These are phyloP conservation scores for Fraxinus greggii DNA, from an alignment of 305 asterid species.

Conservation along the genomic window DNA sequence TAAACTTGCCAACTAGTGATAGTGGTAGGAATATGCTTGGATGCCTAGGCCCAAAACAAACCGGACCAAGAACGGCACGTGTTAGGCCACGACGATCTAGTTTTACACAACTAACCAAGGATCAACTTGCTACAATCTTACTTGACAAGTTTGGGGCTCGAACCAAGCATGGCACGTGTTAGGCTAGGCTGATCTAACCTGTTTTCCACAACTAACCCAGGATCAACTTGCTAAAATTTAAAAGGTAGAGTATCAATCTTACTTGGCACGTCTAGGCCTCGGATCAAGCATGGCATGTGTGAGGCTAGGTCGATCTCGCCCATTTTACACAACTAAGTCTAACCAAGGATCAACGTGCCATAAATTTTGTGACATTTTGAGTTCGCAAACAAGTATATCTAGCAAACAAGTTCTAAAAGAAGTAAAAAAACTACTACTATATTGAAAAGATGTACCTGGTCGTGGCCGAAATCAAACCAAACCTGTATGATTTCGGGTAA, in stretches of 20 bases:
- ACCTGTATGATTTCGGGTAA: slow-evolving; percentile 45
- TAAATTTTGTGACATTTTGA: background rate
- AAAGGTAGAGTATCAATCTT: background rate
- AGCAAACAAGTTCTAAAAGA: background rate
- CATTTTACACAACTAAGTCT: background rate
- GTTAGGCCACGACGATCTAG: background rate
- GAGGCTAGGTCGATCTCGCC: background rate
- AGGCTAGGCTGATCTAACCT: background rate
- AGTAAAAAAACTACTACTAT: background rate
- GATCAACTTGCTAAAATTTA: background rate
- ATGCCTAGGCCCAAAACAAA: background rate
- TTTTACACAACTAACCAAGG: background rate
- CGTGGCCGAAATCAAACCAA: slow-evolving; percentile 60
- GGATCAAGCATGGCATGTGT: background rate
- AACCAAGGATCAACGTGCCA: background rate
- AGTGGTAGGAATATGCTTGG: background rate
- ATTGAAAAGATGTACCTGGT: slow-evolving; percentile 37
- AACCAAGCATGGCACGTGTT: background rate
- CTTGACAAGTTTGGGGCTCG: background rate
- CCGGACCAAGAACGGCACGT: background rate
- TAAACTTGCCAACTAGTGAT: background rate
- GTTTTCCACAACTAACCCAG: background rate
- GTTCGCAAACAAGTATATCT: background rate
- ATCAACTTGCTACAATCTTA: background rate
- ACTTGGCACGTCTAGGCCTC: background rate